Conservation (phyloP, 2,329 filamentous ascomycete genomes). For the Penicillium sp. region DNA sequence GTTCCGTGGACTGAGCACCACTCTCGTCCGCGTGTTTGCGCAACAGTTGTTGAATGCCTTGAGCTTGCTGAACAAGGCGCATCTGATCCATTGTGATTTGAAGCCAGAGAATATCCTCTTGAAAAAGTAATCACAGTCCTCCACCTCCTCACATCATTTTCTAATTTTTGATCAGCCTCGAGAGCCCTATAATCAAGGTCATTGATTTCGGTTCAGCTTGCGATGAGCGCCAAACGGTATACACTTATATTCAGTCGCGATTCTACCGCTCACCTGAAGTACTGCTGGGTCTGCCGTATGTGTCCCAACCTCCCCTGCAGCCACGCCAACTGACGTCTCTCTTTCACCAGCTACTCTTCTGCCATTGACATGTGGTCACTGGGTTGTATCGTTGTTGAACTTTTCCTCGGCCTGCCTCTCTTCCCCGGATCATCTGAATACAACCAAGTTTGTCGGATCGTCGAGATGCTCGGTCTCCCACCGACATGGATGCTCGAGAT, state of each 20-base stretch:
- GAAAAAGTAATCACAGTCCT: slow-evolving; percentile 68
- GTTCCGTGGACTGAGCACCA: slow-evolving; percentile 95
- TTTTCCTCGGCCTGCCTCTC: slow-evolving; percentile 90
- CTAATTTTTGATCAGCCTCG: slow-evolving; percentile 59
- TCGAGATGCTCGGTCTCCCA: slow-evolving; percentile 95
- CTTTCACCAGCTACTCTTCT: slow-evolving; percentile 72
- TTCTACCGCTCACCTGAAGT: slow-evolving; percentile 98
- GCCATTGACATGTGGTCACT: slow-evolving; percentile 99
- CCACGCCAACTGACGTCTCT: slow-evolving; percentile 10
- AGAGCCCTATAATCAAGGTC: slow-evolving; percentile 99
- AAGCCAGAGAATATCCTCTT: slow-evolving; percentile 98
- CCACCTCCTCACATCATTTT: background rate
- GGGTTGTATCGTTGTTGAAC: slow-evolving; percentile 95
- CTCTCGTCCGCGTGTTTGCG: slow-evolving; percentile 93
- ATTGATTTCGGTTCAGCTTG: slow-evolving; percentile 99
- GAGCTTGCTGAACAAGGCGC: slow-evolving; percentile 90
- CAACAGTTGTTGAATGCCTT: slow-evolving; percentile 94
- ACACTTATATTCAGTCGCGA: slow-evolving; percentile 97
- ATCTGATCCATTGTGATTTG: slow-evolving; percentile 95
- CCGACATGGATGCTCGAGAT: slow-evolving; percentile 99
- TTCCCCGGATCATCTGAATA: slow-evolving; percentile 99
- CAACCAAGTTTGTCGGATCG: slow-evolving; percentile 95
- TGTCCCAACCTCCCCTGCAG: slow-evolving; percentile 5
- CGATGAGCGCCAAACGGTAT: slow-evolving; percentile 96
- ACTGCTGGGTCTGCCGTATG: slow-evolving; percentile 78